These are phyloP conservation scores for Fraxinus anomala DNA, from an alignment of 257 asterid genomes.

Conservation along the genomic window DNA sequence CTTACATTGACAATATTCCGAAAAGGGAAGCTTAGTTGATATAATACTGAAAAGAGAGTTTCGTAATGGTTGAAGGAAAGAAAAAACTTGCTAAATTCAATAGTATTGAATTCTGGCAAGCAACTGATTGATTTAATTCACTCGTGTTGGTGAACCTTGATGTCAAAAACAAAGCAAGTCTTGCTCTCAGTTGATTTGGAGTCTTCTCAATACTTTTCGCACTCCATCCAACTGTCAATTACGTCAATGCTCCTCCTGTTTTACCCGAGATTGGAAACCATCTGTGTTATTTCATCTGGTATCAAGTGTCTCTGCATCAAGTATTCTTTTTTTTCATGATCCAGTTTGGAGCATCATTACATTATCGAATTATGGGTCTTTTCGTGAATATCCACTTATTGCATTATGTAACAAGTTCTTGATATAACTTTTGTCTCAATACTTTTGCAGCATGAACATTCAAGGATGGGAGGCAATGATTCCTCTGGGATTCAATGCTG, in stretches of 20 bases:
- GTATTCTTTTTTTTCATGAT: background rate
- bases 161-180: background rate
- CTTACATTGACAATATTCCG: no score
- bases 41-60: background rate
- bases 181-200: background rate
- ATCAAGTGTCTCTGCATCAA: background rate
- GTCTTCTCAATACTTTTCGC: background rate
- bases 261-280: background rate
- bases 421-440: background rate
- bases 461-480: slow-evolving; percentile 83
- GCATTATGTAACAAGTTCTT: background rate
- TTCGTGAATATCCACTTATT: background rate
- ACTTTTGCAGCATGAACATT: slow-evolving; percentile 68
- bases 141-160: background rate
- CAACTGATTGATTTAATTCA: background rate
- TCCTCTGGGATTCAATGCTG: slow-evolving; percentile 80
- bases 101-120: background rate
- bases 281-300: background rate
- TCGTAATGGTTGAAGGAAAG: background rate
- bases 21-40: background rate
- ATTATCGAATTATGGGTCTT: background rate
- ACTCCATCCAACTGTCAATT: background rate
- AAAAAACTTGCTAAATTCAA: background rate
- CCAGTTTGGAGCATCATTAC: background rate
- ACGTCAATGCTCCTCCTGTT: background rate